phyloP scores from a whole-genome alignment of 768 basidiomycete genomes.

The Pisolithus sp. region DNA sequence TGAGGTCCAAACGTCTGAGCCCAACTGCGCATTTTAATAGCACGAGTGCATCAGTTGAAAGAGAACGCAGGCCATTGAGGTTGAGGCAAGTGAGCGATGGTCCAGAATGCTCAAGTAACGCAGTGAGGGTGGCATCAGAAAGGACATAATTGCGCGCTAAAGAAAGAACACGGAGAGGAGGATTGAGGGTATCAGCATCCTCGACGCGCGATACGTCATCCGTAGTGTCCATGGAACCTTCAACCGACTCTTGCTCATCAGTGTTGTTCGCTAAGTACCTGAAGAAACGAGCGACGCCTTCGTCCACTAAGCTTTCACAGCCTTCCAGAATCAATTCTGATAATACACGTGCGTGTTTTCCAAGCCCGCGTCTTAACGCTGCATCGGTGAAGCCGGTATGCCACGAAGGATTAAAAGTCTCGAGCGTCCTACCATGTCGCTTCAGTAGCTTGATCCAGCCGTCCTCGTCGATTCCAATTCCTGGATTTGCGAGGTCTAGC shows the following conservation, averaged over 20 bases:
- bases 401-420: conserved; percentile 63
- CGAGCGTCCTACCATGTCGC: conserved; percentile 48
- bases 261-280: conserved; percentile 35
- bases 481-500: conserved; percentile 68
- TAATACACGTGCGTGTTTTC: conserved; percentile 41
- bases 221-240: conserved; percentile 15
- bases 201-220: conserved; percentile 1
- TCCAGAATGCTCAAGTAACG: conserved; percentile 67
- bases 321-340: conserved; percentile 48
- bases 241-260: conserved; percentile 7
- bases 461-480: conserved; percentile 46
- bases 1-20: conserved; percentile 63
- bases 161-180: conserved; percentile 47
- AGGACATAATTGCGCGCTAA: conserved; percentile 58
- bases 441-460: conserved; percentile 51
- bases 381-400: conserved; percentile 56
- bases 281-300: conserved; percentile 68
- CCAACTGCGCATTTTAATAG: conserved; percentile 30
- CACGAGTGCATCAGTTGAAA: conserved; percentile 42
- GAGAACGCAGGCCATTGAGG: conserved; percentile 74
- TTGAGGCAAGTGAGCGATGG: conserved; percentile 48
- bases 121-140: conserved; percentile 45
- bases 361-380: conserved; percentile 57
- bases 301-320: conserved; percentile 60
- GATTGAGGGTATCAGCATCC: conserved; percentile 26